Percentiles rank a stretch among this genome's conserved stretches.
Evolutionary conservation across 495 filamentous ascomycete species (phyloP).

Genomic region (Hypoxylon rickii): DNA sequence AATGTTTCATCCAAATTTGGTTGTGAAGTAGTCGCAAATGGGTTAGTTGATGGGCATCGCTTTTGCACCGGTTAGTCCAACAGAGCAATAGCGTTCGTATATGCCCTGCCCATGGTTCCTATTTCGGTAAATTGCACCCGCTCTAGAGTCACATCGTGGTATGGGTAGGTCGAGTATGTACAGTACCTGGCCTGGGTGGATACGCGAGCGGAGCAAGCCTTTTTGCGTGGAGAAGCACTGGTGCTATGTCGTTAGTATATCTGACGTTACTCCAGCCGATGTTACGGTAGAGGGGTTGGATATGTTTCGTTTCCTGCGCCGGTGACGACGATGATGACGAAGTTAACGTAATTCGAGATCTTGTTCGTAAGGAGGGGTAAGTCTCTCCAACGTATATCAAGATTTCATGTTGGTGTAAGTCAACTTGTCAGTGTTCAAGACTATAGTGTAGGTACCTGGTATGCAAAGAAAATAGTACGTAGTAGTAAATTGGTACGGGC

Average conservation of each 20-base stretch:
- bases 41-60: neutral
- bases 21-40: neutral
- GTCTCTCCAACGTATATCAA: constrained; percentile 1
- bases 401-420: neutral
- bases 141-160: constrained; percentile 29
- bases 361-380: constrained; percentile 6
- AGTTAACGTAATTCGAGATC: constrained; percentile 16
- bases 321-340: constrained; percentile 18
- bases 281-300: constrained; percentile 11
- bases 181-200: too few species aligned
- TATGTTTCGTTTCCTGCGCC: constrained; percentile 15
- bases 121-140: constrained; percentile 25
- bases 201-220: constrained; percentile 12
- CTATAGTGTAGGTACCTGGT: neutral
- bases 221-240: constrained; percentile 10
- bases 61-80: too few species aligned
- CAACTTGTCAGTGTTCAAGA: too few species aligned
- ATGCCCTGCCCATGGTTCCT: constrained; percentile 4
- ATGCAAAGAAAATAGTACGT: neutral
- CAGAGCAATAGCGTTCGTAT: too few species aligned
- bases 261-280: constrained; percentile 24
- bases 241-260: constrained; percentile 26
- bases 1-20: constrained; percentile 19
- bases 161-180: constrained; percentile 9
- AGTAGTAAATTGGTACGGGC: too few species aligned